These are phyloP conservation scores for Pythium vanterpoolii DNA, from an alignment of 352 stramenopile genomes.

Conservation along the genomic window DNA sequence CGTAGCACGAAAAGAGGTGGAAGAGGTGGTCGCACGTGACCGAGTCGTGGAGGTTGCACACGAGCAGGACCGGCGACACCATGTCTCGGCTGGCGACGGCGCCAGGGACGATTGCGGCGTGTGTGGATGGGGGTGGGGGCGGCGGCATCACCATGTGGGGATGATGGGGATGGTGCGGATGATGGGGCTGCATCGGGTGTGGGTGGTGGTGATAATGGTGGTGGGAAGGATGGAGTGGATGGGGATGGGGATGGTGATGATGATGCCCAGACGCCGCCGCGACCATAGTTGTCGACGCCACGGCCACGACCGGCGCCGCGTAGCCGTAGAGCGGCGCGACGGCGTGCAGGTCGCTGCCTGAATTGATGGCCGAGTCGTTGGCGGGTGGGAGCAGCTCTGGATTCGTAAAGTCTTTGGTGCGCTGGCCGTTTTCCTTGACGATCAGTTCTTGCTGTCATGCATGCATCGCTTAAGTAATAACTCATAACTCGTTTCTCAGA, in stretches of 20 bases:
- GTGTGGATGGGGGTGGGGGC: slow-evolving; percentile 1
- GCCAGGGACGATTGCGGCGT: slow-evolving; percentile 9
- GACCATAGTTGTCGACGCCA: slow-evolving; percentile 18
- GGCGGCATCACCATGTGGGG: slow-evolving; percentile 1
- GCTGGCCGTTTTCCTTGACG: slow-evolving; percentile 56
- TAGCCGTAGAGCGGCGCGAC: slow-evolving; percentile 14
- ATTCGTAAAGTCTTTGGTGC: slow-evolving; percentile 55
- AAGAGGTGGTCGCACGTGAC: slow-evolving; percentile 62
- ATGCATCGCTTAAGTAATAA: neutral
- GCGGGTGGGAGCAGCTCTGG: slow-evolving; percentile 24
- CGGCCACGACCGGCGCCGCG: slow-evolving; percentile 9
- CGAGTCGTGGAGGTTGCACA: slow-evolving; percentile 48
- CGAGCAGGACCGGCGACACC: slow-evolving; percentile 48
- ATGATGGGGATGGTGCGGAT: slow-evolving; percentile 2
- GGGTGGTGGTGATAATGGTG: slow-evolving; percentile 2
- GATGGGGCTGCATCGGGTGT: neutral
- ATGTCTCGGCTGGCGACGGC: slow-evolving; percentile 21
- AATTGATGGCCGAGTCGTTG: slow-evolving; percentile 30
- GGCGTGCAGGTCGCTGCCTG: slow-evolving; percentile 21
- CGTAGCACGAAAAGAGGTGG: slow-evolving; percentile 72
- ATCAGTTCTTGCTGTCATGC: slow-evolving; percentile 49
- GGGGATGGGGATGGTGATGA: neutral
- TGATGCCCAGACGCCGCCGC: slow-evolving; percentile 4
- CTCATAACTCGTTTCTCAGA: no score
- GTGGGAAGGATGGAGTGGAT: slow-evolving; percentile 1